These are phyloP conservation scores for Microbotryomycetes sp. DNA, from an alignment of 1,284 basidiomycete species.

Conservation along the genomic window DNA sequence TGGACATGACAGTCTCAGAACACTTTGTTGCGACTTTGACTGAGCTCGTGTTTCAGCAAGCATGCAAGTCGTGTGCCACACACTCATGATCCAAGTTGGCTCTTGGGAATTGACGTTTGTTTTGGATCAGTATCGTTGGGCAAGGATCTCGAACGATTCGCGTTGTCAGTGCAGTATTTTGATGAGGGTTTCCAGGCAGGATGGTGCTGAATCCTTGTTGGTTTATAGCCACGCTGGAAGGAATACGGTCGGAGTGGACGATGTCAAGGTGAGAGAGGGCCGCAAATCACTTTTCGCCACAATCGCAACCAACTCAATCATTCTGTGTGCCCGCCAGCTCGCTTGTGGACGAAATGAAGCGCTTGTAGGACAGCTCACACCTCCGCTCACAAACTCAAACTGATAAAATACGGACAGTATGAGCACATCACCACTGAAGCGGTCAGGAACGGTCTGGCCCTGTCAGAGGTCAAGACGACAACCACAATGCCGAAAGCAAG, in stretches of 20 bases:
- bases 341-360: slow-evolving; percentile 20
- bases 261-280: slow-evolving; percentile 28
- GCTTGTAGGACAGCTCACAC: neutral
- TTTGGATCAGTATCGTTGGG: slow-evolving; percentile 15
- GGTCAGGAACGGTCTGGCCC: slow-evolving; percentile 15
- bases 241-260: slow-evolving; percentile 22
- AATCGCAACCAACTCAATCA: too few species aligned
- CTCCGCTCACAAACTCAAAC: neutral
- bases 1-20: slow-evolving; percentile 20
- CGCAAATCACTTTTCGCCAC: too few species aligned
- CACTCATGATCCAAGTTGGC: neutral
- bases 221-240: slow-evolving; percentile 17
- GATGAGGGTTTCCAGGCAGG: neutral
- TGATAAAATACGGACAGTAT: too few species aligned
- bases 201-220: too few species aligned
- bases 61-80: neutral
- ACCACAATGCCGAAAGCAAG: slow-evolving; percentile 3
- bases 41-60: slow-evolving; percentile 26
- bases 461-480: slow-evolving; percentile 17
- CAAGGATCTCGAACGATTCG: slow-evolving; percentile 28
- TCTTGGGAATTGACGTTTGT: neutral
- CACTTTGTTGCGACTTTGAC: slow-evolving; percentile 25
- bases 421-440: slow-evolving; percentile 17
- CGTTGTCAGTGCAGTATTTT: slow-evolving; percentile 7
- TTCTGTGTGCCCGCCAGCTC: too few species aligned